Conservation (phyloP, 805 yeast species). For the Pichia insulana region DNA sequence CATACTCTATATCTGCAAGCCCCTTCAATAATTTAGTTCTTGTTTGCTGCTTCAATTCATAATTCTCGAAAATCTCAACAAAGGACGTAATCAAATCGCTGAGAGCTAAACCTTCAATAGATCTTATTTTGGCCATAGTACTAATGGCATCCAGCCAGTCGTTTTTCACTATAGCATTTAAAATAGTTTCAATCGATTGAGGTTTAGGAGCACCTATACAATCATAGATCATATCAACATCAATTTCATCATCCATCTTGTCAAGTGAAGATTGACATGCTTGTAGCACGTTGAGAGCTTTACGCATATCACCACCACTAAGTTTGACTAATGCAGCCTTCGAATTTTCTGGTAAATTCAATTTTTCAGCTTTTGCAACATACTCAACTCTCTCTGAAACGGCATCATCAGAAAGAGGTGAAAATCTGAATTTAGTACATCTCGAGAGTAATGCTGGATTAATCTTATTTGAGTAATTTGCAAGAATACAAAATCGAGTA, state of each 20-base stretch:
- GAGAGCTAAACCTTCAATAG: slow-evolving; percentile 76
- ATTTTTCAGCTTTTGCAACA: slow-evolving; percentile 62
- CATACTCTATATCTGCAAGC: slow-evolving; percentile 81
- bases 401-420: slow-evolving; percentile 66
- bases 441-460: slow-evolving; percentile 92
- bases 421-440: slow-evolving; percentile 90
- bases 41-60: slow-evolving; percentile 55
- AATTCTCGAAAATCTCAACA: slow-evolving; percentile 57
- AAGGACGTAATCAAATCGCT: slow-evolving; percentile 78
- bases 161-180: slow-evolving; percentile 72
- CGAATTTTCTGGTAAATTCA: slow-evolving; percentile 53
- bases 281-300: slow-evolving; percentile 86
- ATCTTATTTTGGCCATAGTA: slow-evolving; percentile 59
- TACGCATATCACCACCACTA: slow-evolving; percentile 94
- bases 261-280: slow-evolving; percentile 80
- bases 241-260: slow-evolving; percentile 43
- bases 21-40: slow-evolving; percentile 60
- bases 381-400: slow-evolving; percentile 56
- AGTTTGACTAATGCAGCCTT: slow-evolving; percentile 55
- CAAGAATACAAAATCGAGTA: slow-evolving; percentile 91
- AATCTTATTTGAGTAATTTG: slow-evolving; percentile 90
- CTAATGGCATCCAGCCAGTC: slow-evolving; percentile 77
- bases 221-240: slow-evolving; percentile 74
- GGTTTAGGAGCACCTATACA: slow-evolving; percentile 97
- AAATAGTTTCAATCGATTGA: slow-evolving; percentile 62